These are phyloP conservation scores for Ustulina deusta DNA, from an alignment of 2,329 filamentous ascomycete genomes.

Conservation along the genomic window DNA sequence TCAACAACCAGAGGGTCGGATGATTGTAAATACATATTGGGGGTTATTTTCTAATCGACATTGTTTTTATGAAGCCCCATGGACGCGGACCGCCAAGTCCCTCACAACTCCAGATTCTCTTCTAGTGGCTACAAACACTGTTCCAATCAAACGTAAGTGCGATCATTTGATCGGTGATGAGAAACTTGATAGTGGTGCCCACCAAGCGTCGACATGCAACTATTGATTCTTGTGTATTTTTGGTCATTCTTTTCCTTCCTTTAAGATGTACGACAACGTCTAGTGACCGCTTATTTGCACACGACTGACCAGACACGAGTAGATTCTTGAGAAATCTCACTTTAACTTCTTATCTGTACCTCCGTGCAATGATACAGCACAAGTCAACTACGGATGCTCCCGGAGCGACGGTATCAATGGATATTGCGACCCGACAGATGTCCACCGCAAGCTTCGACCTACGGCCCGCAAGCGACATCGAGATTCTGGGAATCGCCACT, in stretches of 20 bases:
- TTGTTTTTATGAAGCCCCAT: slow-evolving; percentile 1
- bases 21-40: slow-evolving; percentile 6
- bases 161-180: background rate
- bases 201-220: background rate
- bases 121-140: background rate
- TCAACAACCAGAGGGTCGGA: background rate
- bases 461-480: slow-evolving; percentile 28
- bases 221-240: background rate
- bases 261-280: background rate
- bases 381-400: background rate
- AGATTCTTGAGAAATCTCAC: background rate
- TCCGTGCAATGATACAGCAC: background rate
- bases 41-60: slow-evolving; percentile 7
- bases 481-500: slow-evolving; percentile 34
- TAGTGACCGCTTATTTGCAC: background rate
- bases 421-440: slow-evolving; percentile 20
- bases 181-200: background rate
- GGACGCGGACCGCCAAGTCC: background rate
- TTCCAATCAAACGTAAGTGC: background rate
- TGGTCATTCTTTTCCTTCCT: background rate
- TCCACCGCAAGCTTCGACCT: slow-evolving; percentile 8
- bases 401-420: slow-evolving; percentile 2
- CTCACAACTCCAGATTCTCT: background rate
- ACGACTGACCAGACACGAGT: background rate
- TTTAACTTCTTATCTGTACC: background rate